phyloP scores from a whole-genome alignment of 371 early-diverging fungal species.

The Chytridium lagenaria region DNA sequence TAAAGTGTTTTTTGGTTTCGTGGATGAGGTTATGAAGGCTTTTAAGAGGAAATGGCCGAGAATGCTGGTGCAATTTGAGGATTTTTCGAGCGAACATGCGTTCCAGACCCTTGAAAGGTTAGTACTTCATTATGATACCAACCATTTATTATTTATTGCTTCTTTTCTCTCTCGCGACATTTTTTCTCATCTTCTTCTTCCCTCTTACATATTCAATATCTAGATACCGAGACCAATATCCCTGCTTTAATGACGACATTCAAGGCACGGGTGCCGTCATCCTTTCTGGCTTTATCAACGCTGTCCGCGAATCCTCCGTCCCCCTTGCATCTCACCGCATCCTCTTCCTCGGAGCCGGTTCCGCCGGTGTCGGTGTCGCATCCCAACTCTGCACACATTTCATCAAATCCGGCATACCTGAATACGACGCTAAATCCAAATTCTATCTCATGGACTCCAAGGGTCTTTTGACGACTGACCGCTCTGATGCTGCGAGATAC shows the following conservation, averaged over 20 bases:
- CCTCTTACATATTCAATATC: conserved; percentile 22
- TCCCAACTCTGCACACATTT: conserved; percentile 81
- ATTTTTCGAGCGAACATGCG: conserved; percentile 86
- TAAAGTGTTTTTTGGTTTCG: conserved; percentile 74
- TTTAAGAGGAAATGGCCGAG: conserved; percentile 74
- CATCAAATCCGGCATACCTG: conserved; percentile 55
- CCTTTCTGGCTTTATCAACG: conserved; percentile 89
- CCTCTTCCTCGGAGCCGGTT: conserved; percentile 88
- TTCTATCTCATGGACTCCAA: conserved; percentile 90
- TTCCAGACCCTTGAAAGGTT: conserved; percentile 41
- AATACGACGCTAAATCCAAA: conserved; percentile 69
- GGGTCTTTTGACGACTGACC: conserved; percentile 43
- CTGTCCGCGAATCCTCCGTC: conserved; percentile 68
- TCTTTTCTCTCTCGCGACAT: too few species aligned
- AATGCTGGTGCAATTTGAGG: conserved; percentile 89
- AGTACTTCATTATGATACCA: conserved; percentile 67
- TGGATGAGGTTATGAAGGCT: conserved; percentile 80
- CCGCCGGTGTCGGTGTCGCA: conserved; percentile 90
- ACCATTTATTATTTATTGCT: conserved; percentile 76
- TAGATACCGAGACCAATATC: conserved; percentile 59
- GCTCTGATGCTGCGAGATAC: conserved; percentile 55
- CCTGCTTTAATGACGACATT: conserved; percentile 81
- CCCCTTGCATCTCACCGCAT: conserved; percentile 77
- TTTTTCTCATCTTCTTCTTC: too few species aligned
- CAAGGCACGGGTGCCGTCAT: conserved; percentile 94